These are phyloP conservation scores for Penicillium sp. DNA, from an alignment of 2,329 filamentous ascomycete genomes.

Conservation along the genomic window DNA sequence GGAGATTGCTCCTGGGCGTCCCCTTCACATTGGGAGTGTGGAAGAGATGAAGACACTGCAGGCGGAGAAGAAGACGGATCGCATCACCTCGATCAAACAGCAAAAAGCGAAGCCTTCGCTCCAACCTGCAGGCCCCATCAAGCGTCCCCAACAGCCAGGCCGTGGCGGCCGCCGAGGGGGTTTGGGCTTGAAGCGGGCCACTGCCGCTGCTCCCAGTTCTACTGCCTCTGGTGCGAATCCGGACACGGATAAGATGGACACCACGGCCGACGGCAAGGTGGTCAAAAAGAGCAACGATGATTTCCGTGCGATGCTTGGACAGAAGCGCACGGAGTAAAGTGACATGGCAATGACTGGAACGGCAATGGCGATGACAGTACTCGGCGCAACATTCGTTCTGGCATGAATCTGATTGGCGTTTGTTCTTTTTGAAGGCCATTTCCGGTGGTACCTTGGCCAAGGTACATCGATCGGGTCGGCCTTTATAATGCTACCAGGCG, in stretches of 20 bases:
- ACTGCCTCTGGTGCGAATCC: constrained; percentile 8
- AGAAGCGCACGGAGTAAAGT: constrained; percentile 34
- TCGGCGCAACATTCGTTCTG: constrained; percentile 26
- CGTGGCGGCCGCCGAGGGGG: constrained; percentile 50
- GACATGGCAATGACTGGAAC: constrained; percentile 23
- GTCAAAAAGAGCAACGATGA: constrained; percentile 58
- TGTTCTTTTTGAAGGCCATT: constrained; percentile 12
- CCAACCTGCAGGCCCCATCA: constrained; percentile 40
- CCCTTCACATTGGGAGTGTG: constrained; percentile 53
- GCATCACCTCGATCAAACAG: constrained; percentile 33
- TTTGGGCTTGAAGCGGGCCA: constrained; percentile 51
- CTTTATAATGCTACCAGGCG: constrained; percentile 4
- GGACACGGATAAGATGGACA: constrained; percentile 26
- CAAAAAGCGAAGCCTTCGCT: constrained; percentile 42
- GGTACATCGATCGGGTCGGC: constrained; percentile 11
- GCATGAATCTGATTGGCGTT: constrained; percentile 31
- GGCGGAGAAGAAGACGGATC: constrained; percentile 44
- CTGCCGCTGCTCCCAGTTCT: constrained; percentile 12
- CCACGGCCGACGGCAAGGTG: constrained; percentile 31
- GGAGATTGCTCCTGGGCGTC: constrained; percentile 47
- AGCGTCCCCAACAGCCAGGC: constrained; percentile 49
- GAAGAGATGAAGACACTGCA: constrained; percentile 51
- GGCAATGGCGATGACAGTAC: constrained; percentile 17
- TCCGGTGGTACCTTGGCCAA: constrained; percentile 7
- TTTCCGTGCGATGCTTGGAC: constrained; percentile 57